Evolutionary conservation across 768 basidiomycete species (phyloP).

Genomic region (Amanita fuliginea): DNA sequence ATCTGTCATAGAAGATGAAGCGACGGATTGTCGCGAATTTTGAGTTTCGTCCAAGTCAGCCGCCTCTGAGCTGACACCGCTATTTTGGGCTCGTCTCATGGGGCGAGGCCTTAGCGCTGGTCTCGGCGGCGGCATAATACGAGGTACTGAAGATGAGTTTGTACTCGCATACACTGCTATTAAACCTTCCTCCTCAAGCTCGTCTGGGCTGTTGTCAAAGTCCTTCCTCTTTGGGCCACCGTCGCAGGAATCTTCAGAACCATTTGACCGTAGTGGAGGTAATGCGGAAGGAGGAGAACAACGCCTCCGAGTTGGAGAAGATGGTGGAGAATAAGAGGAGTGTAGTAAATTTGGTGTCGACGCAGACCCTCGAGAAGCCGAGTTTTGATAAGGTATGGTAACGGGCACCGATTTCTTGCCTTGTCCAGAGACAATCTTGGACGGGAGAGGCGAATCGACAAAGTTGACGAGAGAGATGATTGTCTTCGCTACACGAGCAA

Average conservation of each 20-base stretch:
- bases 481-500: slow-evolving; percentile 66
- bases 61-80: slow-evolving; percentile 19
- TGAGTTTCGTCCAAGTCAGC: slow-evolving; percentile 20
- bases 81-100: slow-evolving; percentile 16
- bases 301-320: slow-evolving; percentile 30
- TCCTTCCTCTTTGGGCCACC: not conserved
- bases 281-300: slow-evolving; percentile 41
- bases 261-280: slow-evolving; percentile 44
- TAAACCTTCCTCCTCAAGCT: slow-evolving; percentile 10
- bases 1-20: slow-evolving; percentile 52
- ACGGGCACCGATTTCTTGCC: slow-evolving; percentile 16
- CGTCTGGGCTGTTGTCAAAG: slow-evolving; percentile 9
- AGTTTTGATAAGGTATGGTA: slow-evolving; percentile 22
- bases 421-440: slow-evolving; percentile 35
- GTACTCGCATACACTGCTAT: slow-evolving; percentile 14
- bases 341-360: slow-evolving; percentile 51
- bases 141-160: slow-evolving; percentile 28
- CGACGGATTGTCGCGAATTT: slow-evolving; percentile 48
- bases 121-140: slow-evolving; percentile 29
- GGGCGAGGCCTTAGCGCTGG: slow-evolving; percentile 40
- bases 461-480: slow-evolving; percentile 57
- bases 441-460: slow-evolving; percentile 41
- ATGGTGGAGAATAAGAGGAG: slow-evolving; percentile 23
- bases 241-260: slow-evolving; percentile 24
- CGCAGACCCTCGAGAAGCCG: slow-evolving; percentile 34